phyloP scores from a whole-genome alignment of 805 yeast species.

The Groenewaldozyma tartarivorans region DNA sequence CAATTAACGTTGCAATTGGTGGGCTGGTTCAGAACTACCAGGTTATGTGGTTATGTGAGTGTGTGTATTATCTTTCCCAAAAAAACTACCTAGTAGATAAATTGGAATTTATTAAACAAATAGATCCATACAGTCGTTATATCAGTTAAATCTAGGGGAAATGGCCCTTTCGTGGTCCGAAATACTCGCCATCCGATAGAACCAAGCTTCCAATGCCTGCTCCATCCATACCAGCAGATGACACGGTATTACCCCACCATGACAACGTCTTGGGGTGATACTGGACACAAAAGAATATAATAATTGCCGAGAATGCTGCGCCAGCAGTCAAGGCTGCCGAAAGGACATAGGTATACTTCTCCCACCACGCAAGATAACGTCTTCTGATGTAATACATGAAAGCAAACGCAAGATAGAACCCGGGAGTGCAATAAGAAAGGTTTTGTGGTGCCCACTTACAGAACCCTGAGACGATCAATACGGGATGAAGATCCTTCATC shows the following conservation, averaged over 20 bases:
- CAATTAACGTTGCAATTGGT: too few species aligned
- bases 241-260: slow-evolving; percentile 42
- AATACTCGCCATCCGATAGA: slow-evolving; percentile 14
- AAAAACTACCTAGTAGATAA: too few species aligned
- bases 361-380: slow-evolving; percentile 42
- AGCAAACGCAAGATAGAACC: slow-evolving; percentile 31
- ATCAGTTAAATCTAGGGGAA: too few species aligned
- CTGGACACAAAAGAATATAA: slow-evolving; percentile 36
- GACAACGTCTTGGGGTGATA: slow-evolving; percentile 26
- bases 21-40: too few species aligned
- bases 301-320: slow-evolving; percentile 38
- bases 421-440: slow-evolving; percentile 35
- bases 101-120: too few species aligned
- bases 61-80: too few species aligned
- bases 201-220: slow-evolving; percentile 9
- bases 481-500: too few species aligned
- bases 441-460: slow-evolving; percentile 36
- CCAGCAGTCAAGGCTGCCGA: slow-evolving; percentile 43
- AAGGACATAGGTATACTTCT: slow-evolving; percentile 41
- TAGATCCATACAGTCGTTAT: too few species aligned
- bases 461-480: slow-evolving; percentile 38
- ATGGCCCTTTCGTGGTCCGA: slow-evolving; percentile 16
- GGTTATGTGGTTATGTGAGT: too few species aligned
- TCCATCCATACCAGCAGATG: slow-evolving; percentile 14
- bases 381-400: slow-evolving; percentile 38